Evolutionary conservation across 73 alveolate genomes (phyloP).

Genomic region (Symbiodinium natans): DNA sequence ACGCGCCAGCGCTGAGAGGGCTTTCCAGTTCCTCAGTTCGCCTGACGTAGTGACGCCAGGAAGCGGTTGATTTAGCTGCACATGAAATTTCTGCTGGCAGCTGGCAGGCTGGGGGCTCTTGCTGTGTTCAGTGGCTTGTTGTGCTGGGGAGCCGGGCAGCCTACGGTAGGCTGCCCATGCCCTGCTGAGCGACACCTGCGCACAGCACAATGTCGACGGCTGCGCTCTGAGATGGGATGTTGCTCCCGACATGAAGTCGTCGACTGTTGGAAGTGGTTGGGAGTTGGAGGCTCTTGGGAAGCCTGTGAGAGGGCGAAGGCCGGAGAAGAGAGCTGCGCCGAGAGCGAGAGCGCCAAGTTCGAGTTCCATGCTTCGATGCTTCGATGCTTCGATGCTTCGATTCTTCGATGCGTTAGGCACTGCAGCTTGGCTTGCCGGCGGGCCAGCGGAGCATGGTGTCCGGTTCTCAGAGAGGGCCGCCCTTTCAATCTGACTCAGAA

Average conservation of each 20-base stretch:
- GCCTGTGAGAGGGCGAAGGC: background rate
- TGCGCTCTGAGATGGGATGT: background rate
- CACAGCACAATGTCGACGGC: background rate
- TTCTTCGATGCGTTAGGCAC: conserved; percentile 3
- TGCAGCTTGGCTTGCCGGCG: conserved; percentile 71
- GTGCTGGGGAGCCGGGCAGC: background rate
- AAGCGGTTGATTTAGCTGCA: conserved; percentile 38
- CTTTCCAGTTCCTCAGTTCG: too few relatives aligned
- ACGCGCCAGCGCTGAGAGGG: background rate
- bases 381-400: background rate
- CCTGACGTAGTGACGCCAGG: background rate
- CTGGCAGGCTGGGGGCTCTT: conserved; percentile 24
- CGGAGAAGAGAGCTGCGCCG: background rate
- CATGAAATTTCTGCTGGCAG: conserved; percentile 45
- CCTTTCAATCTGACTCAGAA: background rate
- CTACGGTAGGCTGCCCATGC: conserved; percentile 20
- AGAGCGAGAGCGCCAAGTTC: too few relatives aligned
- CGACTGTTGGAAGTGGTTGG: too few relatives aligned
- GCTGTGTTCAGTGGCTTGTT: background rate
- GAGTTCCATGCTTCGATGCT: too few relatives aligned
- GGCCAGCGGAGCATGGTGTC: conserved; percentile 56
- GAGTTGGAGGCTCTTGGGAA: background rate
- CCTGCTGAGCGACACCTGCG: conserved; percentile 22
- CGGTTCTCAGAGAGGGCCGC: background rate
- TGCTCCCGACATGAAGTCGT: background rate